phyloP scores from a whole-genome alignment of 371 early-diverging fungal species.

The Homolaphlyctis polyrhiza region DNA sequence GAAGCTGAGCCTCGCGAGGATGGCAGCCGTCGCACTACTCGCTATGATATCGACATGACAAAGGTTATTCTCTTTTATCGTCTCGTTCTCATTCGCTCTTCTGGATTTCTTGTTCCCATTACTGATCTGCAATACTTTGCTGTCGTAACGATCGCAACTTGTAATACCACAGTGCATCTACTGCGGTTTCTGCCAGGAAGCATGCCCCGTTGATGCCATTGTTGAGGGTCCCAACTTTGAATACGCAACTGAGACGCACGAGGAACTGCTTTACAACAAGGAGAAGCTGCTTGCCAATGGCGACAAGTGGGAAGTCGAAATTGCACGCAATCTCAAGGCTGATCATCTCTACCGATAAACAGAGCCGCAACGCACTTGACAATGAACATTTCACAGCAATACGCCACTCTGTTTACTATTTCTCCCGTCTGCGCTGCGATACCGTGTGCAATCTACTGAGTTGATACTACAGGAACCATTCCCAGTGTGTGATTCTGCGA shows the following conservation, averaged over 20 bases:
- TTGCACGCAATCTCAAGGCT: slow-evolving; percentile 56
- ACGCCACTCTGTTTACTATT: too few relatives aligned
- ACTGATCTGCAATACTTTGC: neutral
- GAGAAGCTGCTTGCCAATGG: slow-evolving; percentile 96
- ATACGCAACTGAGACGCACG: slow-evolving; percentile 94
- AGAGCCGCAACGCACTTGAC: too few relatives aligned
- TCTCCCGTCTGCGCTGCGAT: too few relatives aligned
- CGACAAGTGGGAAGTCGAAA: slow-evolving; percentile 92
- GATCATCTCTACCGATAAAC: slow-evolving; percentile 62
- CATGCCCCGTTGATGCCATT: slow-evolving; percentile 96
- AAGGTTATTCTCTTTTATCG: slow-evolving; percentile 49
- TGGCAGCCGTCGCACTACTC: slow-evolving; percentile 91
- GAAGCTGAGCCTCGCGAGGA: slow-evolving; percentile 96
- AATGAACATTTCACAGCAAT: too few relatives aligned
- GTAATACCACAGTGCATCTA: slow-evolving; percentile 35
- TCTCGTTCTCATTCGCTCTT: neutral
- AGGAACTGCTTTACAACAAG: slow-evolving; percentile 88
- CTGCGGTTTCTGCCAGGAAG: slow-evolving; percentile 98
- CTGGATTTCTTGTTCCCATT: neutral
- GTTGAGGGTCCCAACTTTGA: slow-evolving; percentile 97
- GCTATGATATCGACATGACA: slow-evolving; percentile 99
- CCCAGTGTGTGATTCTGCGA: neutral
- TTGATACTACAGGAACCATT: neutral
- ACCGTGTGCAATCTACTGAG: too few relatives aligned
- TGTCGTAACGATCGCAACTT: neutral